A percentile compares a stretch with the other conserved stretches of the same genome.
Conservation (phyloP, 1,139 yeast genomes). For the Yamadazyma songkhlaensis region DNA sequence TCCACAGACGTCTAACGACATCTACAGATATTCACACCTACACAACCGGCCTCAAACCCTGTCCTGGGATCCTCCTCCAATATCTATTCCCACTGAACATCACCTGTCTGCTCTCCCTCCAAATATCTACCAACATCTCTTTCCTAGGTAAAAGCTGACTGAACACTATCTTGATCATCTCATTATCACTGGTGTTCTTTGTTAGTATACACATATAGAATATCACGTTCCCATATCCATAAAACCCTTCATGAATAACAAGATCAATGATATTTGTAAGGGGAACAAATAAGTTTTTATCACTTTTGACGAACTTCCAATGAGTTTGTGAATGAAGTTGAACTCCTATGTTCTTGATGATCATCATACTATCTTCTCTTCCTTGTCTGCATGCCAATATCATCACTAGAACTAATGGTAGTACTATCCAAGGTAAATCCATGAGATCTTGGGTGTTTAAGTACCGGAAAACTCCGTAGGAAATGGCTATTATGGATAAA, state of each 20-base stretch:
- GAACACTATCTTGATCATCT: conserved; percentile 44
- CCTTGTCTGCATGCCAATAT: conserved; percentile 20
- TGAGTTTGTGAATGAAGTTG: conserved; percentile 26
- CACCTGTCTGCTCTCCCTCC: conserved; percentile 37
- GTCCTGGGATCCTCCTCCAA: conserved; percentile 46
- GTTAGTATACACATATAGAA: conserved; percentile 59
- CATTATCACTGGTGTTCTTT: conserved; percentile 23
- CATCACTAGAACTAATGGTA: conserved; percentile 5
- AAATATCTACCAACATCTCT: conserved; percentile 38
- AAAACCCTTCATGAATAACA: conserved; percentile 68
- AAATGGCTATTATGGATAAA: no score
- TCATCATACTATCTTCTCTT: conserved; percentile 31
- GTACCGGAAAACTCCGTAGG: background rate
- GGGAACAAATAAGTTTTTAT: conserved; percentile 44
- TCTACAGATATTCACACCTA: no score
- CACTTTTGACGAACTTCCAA: conserved; percentile 26
- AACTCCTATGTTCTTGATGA: conserved; percentile 38
- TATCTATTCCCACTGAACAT: conserved; percentile 38
- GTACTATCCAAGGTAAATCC: background rate
- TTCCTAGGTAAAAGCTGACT: conserved; percentile 46
- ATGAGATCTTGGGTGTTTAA: background rate
- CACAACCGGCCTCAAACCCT: conserved; percentile 22
- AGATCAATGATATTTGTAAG: conserved; percentile 53
- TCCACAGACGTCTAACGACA: no score
- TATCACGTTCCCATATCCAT: conserved; percentile 57